These are phyloP conservation scores for Miamiensis avidus DNA, from an alignment of 169 alveolate genomes.

Conservation along the genomic window DNA sequence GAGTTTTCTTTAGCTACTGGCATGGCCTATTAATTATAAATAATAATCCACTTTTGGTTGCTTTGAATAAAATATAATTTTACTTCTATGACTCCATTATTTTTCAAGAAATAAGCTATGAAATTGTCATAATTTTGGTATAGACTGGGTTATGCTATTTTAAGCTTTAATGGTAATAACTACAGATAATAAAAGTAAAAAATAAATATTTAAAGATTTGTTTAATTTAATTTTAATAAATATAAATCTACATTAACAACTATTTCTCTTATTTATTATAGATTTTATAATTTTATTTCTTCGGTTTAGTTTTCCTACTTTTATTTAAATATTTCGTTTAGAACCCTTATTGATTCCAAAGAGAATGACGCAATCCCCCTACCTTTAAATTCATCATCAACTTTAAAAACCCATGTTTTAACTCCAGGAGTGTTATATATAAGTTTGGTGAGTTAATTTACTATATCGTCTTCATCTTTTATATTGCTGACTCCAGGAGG, in stretches of 20 bases:
- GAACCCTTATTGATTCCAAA: slow-evolving; percentile 69
- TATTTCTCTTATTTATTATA: slow-evolving; percentile 40
- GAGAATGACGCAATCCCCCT: slow-evolving; percentile 86
- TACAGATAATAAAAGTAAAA: too few species aligned
- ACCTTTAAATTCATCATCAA: slow-evolving; percentile 78
- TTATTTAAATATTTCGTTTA: slow-evolving; percentile 70
- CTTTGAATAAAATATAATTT: too few species aligned
- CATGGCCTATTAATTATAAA: slow-evolving; percentile 45
- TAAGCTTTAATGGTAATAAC: slow-evolving; percentile 76
- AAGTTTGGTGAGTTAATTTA: slow-evolving; percentile 62
- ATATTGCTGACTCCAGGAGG: slow-evolving; percentile 83
- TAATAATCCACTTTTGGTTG: neutral
- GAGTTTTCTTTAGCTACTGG: slow-evolving; percentile 65
- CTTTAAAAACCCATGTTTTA: slow-evolving; percentile 75
- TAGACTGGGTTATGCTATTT: slow-evolving; percentile 71
- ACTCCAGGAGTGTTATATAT: slow-evolving; percentile 70
- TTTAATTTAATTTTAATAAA: slow-evolving; percentile 1
- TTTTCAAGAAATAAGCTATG: slow-evolving; percentile 69
- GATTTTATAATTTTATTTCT: slow-evolving; percentile 59
- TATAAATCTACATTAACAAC: slow-evolving; percentile 14
- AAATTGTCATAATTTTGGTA: slow-evolving; percentile 79
- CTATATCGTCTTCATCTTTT: slow-evolving; percentile 68
- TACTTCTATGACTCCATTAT: slow-evolving; percentile 84
- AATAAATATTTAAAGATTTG: slow-evolving; percentile 10
- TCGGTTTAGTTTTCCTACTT: slow-evolving; percentile 57